phyloP scores from a whole-genome alignment of 83 land plant genomes.

The Picea engelmannii region DNA sequence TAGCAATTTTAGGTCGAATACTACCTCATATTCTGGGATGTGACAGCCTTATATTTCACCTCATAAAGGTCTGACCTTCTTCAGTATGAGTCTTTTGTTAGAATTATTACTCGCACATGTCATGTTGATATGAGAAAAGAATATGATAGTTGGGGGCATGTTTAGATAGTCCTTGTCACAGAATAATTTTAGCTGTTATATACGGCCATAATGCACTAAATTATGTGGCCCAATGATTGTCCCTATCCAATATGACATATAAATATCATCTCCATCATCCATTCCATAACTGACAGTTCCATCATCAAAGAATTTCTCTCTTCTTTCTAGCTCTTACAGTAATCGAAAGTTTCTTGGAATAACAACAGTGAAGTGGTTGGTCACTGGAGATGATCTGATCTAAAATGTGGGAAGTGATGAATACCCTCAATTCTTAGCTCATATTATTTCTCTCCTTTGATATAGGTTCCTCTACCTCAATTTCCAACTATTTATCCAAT shows the following conservation, averaged over 20 bases:
- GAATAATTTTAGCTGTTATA: constrained; percentile 54
- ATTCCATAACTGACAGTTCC: constrained; percentile 85
- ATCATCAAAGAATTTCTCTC: constrained; percentile 84
- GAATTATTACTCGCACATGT: constrained; percentile 31
- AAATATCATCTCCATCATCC: constrained; percentile 81
- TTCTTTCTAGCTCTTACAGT: constrained; percentile 82
- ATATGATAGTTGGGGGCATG: constrained; percentile 52
- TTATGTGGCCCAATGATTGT: constrained; percentile 79
- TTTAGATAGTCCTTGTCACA: constrained; percentile 64
- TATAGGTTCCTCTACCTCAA: too few relatives aligned
- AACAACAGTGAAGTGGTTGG: too few relatives aligned
- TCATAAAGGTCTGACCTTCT: too few relatives aligned
- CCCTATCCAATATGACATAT: constrained; percentile 80
- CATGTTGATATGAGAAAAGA: constrained; percentile 59
- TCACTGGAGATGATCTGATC: too few relatives aligned
- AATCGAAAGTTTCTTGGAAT: constrained; percentile 79
- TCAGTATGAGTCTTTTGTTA: too few relatives aligned
- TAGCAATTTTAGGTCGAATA: too few relatives aligned
- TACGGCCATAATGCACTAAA: constrained; percentile 65
- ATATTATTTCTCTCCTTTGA: too few relatives aligned
- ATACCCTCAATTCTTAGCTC: too few relatives aligned
- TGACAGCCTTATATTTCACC: too few relatives aligned
- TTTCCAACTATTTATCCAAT: too few relatives aligned
- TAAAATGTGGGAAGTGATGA: too few relatives aligned
- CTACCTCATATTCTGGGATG: too few relatives aligned